A percentile compares a stretch with the other conserved stretches of the same genome.
Conservation (phyloP, 139 green algal species). For the Zygnema circumcarinatum region DNA sequence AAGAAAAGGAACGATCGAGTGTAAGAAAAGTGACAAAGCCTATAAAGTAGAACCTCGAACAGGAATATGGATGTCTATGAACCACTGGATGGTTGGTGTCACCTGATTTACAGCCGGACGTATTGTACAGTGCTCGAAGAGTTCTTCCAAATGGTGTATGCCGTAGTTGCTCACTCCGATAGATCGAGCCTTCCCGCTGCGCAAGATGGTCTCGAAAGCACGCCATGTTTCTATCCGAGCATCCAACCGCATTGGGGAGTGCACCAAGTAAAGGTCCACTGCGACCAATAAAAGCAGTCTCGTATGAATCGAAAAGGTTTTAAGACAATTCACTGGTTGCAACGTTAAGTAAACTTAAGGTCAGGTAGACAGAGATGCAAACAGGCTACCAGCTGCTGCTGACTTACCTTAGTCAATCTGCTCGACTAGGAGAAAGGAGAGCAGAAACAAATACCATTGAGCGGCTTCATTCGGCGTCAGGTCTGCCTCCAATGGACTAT, state of each 20-base stretch:
- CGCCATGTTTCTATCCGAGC: conserved; percentile 39
- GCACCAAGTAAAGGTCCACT: conserved; percentile 53
- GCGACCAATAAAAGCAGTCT: no score
- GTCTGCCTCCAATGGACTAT: no score
- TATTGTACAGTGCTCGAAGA: conserved; percentile 60
- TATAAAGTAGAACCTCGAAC: no score
- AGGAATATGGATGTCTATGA: no score
- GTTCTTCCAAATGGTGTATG: conserved; percentile 71
- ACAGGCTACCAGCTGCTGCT: neutral
- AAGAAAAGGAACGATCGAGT: no score
- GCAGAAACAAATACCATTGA: no score
- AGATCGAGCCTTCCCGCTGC: conserved; percentile 59
- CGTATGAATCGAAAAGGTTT: neutral
- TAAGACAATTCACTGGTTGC: neutral
- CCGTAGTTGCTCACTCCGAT: conserved; percentile 79
- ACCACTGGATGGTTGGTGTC: no score
- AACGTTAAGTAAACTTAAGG: neutral
- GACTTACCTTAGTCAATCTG: no score
- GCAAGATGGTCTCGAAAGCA: conserved; percentile 42
- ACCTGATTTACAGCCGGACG: conserved; percentile 78
- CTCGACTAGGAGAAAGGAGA: no score
- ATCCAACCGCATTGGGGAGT: conserved; percentile 52
- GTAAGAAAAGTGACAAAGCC: no score
- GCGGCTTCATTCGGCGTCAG: no score
- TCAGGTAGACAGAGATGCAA: neutral